Evolutionary conservation across 148 eudicot genomes (phyloP), one percentile per base, ranked within the genome.

Genomic region (Cornus suecica): DNA sequence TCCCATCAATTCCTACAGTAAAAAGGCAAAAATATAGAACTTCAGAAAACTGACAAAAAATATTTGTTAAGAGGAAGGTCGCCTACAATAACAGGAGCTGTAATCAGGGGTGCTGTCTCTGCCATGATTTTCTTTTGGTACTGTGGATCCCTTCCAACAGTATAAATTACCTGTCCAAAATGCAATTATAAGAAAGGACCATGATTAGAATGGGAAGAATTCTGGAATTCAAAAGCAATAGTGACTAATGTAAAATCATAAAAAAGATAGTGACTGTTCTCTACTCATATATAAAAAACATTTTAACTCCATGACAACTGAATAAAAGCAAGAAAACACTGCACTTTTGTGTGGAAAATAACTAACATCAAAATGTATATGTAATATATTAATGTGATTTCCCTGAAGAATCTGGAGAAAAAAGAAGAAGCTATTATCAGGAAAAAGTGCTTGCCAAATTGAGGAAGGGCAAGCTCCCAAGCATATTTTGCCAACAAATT

Each of bases 111-210:
- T 65, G 84, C 75, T 60, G 82, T 69, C 63, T 94, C 94, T 28
- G 96, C 88, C 32, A 86, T 81, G 51, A 92, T 84, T 67, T 85
- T 89, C 42, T 83, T 90, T 74, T 82, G 83, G 66, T 83, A 74
- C 81, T 73, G 83, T 14, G 90, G 85, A 84, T 94, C 97, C 77
- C 99, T 84, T 78, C 92, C 99, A 81, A 90, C 97, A 30, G 96
- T 89, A 80, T 92, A 92, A 73, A 84, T 85, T 61, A 94, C 90
- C 99, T 94, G 90, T 66, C 54, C 32, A 82, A 23, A 81, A 67
- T 32, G 62, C 58, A 22, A 34, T 42, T 63, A 64, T 34, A 30
- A 79, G 32, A 37, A 37, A 25, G 63, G 10, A 65, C 22, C 77
- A 64, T 48, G 27, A 27, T 41, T 24, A 20, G 10, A 31, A 65